phyloP scores from a whole-genome alignment of 345 rosid genomes.

The Melaleuca alternifolia region DNA sequence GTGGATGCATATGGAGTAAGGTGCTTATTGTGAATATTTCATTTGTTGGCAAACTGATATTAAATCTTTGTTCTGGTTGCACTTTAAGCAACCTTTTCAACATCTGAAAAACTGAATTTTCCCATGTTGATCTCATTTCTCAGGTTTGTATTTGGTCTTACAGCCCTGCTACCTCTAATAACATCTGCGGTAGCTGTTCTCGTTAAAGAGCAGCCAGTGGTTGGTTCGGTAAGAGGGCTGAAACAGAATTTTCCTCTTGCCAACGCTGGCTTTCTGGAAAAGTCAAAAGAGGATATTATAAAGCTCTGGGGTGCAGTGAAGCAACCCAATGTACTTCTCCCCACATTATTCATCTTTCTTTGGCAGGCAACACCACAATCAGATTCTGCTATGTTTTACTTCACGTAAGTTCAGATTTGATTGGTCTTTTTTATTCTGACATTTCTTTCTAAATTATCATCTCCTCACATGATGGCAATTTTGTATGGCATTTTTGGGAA shows the following conservation, averaged over 20 bases:
- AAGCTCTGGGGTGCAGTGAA: slow-evolving; percentile 68
- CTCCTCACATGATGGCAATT: neutral
- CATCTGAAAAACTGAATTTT: neutral
- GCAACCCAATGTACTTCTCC: slow-evolving; percentile 77
- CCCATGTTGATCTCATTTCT: slow-evolving; percentile 15
- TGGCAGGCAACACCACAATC: slow-evolving; percentile 99
- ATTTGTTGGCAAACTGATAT: neutral
- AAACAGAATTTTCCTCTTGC: slow-evolving; percentile 17
- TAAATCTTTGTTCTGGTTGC: neutral
- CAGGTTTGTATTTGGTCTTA: slow-evolving; percentile 96
- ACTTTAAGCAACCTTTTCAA: neutral
- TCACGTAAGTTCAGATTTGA: slow-evolving; percentile 48
- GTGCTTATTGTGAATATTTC: slow-evolving; percentile 15
- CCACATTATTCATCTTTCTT: slow-evolving; percentile 77
- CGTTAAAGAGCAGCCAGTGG: slow-evolving; percentile 67
- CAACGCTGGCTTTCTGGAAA: slow-evolving; percentile 46
- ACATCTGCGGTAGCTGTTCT: slow-evolving; percentile 94
- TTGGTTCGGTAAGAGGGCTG: slow-evolving; percentile 29
- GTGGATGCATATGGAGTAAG: slow-evolving; percentile 91
- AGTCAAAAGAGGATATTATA: slow-evolving; percentile 52
- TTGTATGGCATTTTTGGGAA: neutral
- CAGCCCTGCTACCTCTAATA: slow-evolving; percentile 72
- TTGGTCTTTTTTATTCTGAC: neutral
- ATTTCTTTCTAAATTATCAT: neutral
- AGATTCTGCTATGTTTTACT: slow-evolving; percentile 95